Evolutionary conservation across 768 basidiomycete species (phyloP), one percentile per base, ranked within the genome.

Genomic region (Melanogaster broomeanus): DNA sequence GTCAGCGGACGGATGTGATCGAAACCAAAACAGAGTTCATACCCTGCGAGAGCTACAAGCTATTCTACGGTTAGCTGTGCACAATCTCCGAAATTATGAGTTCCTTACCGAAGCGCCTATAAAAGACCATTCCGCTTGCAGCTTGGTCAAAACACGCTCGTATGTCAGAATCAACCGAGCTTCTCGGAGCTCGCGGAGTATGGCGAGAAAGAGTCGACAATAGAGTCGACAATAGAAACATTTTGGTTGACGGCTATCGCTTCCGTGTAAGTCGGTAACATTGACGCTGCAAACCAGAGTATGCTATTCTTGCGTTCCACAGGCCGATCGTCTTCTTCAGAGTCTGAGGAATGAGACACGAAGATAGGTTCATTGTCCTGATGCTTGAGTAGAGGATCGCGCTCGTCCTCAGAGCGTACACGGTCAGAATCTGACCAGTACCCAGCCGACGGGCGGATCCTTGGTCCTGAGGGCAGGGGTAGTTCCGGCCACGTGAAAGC

Each of bases 71-170:
- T 59, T 11, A 64, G 55, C 18, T 2, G 7, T 21, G 24, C 8
- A 1, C 15, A 5, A 18, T 27, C 16, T 15, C 37, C 1, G 16
- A 48, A 24, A n/a, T n/a, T n/a, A 45, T 45, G 3, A 33, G 40
- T 19, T 45, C 24, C 81, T 57, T 53, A 87, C 81, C 61, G 82
- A 70, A 33, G 78, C 83, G 16, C 83, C 85, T 15, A 81, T 71
- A 39, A 79, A 83, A 6, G 77, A 79, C 87, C 87, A 89, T 57
- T 89, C 87, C 24, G 70, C 69, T 53, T 79, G 72, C 21, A 88
- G 57, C 34, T 80, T 66, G 3, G 51, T 52, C 42, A 82, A 72
- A 3, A 86, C 61, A 12, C 65, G 65, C 40, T 86, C 82, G 46
- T 74, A 85, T n/a, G 9, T 83, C 74, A 2, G 75, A 76, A 45